A percentile compares a stretch with the other conserved stretches of the same genome.
Evolutionary conservation across 805 yeast genomes (phyloP).

Genomic region (Ogataea allantospora): DNA sequence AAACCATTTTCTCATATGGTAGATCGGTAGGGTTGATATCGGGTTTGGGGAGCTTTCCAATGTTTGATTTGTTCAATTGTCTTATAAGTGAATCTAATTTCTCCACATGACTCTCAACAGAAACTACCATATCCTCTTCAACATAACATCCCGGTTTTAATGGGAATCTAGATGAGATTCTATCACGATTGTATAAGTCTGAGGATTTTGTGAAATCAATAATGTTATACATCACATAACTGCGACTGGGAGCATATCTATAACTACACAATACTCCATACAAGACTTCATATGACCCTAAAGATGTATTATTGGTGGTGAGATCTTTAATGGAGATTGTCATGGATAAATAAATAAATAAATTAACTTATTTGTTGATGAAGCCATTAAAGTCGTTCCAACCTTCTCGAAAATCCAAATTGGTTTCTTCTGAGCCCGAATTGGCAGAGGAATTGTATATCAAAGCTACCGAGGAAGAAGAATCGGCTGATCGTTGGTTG

Average conservation of each 20-base stretch:
- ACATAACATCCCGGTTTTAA: constrained; percentile 7
- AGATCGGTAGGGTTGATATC: constrained; percentile 14
- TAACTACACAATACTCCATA: constrained; percentile 7
- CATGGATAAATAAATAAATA: constrained; percentile 1
- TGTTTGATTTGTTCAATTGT: neutral
- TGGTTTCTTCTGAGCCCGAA: constrained; percentile 27
- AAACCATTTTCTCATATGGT: constrained; percentile 15
- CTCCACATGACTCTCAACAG: constrained; percentile 13
- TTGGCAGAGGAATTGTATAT: constrained; percentile 55
- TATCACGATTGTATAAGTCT: constrained; percentile 1
- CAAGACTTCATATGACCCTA: neutral
- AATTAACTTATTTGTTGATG: constrained; percentile 5
- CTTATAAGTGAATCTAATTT: constrained; percentile 6
- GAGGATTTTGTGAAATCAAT: constrained; percentile 26
- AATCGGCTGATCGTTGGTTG: constrained; percentile 74
- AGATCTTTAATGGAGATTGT: neutral
- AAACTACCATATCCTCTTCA: constrained; percentile 9
- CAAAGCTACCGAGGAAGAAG: constrained; percentile 60
- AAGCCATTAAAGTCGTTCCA: neutral
- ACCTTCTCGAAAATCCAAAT: constrained; percentile 3
- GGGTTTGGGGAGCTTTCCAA: constrained; percentile 13
- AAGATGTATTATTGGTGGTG: neutral
- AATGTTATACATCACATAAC: constrained; percentile 11
- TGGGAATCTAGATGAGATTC: constrained; percentile 9
- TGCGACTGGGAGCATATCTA: neutral